Percentiles rank a stretch among this genome's conserved stretches.
Evolutionary conservation across 2,329 filamentous ascomycete genomes (phyloP).

Genomic region (Leptodontidium sp.): DNA sequence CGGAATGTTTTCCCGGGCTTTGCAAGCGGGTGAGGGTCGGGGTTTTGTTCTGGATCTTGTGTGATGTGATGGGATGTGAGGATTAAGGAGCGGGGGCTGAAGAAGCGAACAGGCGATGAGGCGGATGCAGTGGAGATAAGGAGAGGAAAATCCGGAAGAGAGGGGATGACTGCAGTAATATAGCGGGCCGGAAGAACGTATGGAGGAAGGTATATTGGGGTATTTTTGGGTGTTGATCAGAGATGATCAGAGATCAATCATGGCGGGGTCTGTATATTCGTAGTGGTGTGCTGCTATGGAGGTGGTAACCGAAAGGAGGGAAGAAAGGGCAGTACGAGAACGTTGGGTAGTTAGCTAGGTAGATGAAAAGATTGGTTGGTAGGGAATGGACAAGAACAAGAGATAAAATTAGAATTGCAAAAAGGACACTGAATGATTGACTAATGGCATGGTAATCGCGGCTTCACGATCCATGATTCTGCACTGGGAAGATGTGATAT

Average conservation of each 20-base stretch:
- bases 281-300: conserved; percentile 5
- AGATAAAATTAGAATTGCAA: too few relatives aligned
- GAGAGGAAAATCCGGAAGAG: background rate
- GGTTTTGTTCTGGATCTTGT: too few relatives aligned
- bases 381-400: too few relatives aligned
- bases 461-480: background rate
- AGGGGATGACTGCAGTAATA: conserved; percentile 15
- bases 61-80: background rate
- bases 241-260: too few relatives aligned
- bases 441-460: conserved; percentile 26
- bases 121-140: too few relatives aligned
- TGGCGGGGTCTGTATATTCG: background rate
- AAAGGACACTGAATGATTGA: background rate
- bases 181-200: too few relatives aligned
- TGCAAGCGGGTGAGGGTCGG: background rate
- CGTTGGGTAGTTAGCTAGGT: too few relatives aligned
- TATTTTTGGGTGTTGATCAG: too few relatives aligned
- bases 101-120: too few relatives aligned
- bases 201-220: too few relatives aligned
- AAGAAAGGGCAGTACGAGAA: background rate
- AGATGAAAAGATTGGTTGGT: too few relatives aligned
- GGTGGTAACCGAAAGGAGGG: background rate
- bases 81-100: background rate
- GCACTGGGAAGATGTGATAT: conserved; percentile 4
- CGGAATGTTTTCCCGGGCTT: conserved; percentile 16